These are phyloP conservation scores for Microcyclospora pomicola DNA, from an alignment of 2,329 filamentous ascomycete species.

Conservation along the genomic window DNA sequence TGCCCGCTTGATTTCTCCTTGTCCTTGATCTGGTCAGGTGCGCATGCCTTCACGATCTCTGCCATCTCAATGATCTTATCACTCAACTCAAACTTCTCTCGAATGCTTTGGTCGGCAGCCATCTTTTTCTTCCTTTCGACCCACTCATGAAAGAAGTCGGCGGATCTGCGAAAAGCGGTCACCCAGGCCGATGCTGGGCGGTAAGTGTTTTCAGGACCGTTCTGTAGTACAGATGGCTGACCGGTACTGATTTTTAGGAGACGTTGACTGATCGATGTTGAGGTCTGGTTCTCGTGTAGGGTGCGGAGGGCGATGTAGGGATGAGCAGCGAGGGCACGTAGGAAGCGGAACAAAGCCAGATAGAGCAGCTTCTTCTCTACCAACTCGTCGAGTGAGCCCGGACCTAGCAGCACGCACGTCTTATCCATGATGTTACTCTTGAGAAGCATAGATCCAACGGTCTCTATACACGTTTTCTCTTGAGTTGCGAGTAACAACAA, in stretches of 20 bases:
- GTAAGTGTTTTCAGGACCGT: slow-evolving; percentile 5
- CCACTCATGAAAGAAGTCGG: too few relatives aligned
- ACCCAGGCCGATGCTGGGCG: slow-evolving; percentile 18
- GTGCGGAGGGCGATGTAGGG: slow-evolving; percentile 20
- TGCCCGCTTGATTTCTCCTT: not conserved
- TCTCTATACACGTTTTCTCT: slow-evolving; percentile 5
- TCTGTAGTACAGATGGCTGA: slow-evolving; percentile 2
- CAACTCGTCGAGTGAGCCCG: slow-evolving; percentile 28
- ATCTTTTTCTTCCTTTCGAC: slow-evolving; percentile 22
- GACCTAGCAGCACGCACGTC: slow-evolving; percentile 26
- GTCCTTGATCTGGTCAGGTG: not conserved
- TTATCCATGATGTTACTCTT: slow-evolving; percentile 25
- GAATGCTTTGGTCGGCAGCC: slow-evolving; percentile 4
- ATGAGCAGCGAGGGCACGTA: slow-evolving; percentile 23
- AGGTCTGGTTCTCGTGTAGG: slow-evolving; percentile 19
- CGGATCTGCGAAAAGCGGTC: slow-evolving; percentile 13
- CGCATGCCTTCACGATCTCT: not conserved
- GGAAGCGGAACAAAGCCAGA: slow-evolving; percentile 26
- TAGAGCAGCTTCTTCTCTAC: slow-evolving; percentile 25
- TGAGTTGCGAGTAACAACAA: slow-evolving; percentile 15
- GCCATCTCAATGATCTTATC: slow-evolving; percentile 3
- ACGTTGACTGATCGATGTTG: slow-evolving; percentile 23
- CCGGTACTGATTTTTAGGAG: slow-evolving; percentile 25
- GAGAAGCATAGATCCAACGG: slow-evolving; percentile 21
- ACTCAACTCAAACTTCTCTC: slow-evolving; percentile 11